Evolutionary conservation across 73 alveolate species (phyloP), one percentile per base, ranked within the genome.

Genomic region (Halteria grandinella): DNA sequence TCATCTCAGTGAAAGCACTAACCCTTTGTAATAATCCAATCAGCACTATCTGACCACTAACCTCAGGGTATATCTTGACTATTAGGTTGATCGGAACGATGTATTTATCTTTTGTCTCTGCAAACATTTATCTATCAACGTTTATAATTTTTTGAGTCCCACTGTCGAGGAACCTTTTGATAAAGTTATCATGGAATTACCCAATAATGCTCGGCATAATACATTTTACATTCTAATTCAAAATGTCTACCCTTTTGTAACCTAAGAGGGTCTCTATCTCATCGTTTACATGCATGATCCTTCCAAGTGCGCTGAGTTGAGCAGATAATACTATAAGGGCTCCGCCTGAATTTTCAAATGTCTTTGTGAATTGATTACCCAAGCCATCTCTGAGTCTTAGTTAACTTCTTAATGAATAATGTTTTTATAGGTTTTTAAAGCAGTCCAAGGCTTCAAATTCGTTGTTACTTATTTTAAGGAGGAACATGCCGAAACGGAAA

Each of bases 91-190:
- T 36, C 2, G 54, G 18, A 27, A 17, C 47, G 17, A 73, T 24
- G 41, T 52, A 73, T 1, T 64, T 64, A 20, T 25, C 21, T 15
- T 53, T 29, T 1, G 32, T 48, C 18, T 20, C 41, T 21, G 55
- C 75, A 37, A 73, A 48, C 31, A 54, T 3, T 20, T 73, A 32
- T 55, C 85, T 51, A 36, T 55, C 57, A 18, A 28, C 37, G n/a
- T 73, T 75, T 21, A 73, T 34, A 18, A 73, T 66, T 36, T 64
- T 73, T 0, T 74, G 76, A 50, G 52, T 48, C 1, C 75, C 85
- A 29, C 75, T 73, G 2, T 73, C 85, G 41, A 73, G 55, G 27
- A 54, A 73, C 40, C 75, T 33, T 33, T 53, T 66, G 18, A 73
- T 73, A 28, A 73, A 73, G n/a, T 73, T 53, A 54, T 73, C 64